Base-by-base conservation (phyloP, 305 asterid species). In the Fraxinus platypoda region DNA sequence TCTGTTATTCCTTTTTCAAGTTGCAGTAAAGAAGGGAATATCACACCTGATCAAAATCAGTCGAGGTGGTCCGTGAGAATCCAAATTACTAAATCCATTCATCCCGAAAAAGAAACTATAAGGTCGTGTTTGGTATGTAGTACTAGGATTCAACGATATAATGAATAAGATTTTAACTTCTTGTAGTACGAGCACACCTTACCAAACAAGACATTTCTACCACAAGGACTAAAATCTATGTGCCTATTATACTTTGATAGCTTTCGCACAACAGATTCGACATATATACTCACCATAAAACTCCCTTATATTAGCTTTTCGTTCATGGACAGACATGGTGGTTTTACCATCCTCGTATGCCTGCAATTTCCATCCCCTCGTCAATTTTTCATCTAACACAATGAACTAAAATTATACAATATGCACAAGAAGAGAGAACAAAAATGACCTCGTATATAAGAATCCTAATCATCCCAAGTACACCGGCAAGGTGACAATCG, bases 1-100 rank as follows among this genome's bases (percentile, higher is more conserved):
- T 94, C 98, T 9, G 90, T 92, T 33, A 95, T 87, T 78, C 98
- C 98, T 78, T 86, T 87, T 38, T 91, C 91, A 83, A 95, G 97
- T 89, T 91, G 98, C 88, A 92, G 81, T 72, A 95, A 75, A 57
- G 98, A 95, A n/a, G 99, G 99, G 82, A 93, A 94, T 85, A 95
- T 94, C 74, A 94, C 89, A 30, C 97, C 99, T 94, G 84, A 21
- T 75, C 84, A 72, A 70, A 1, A 8, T 64, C 73, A 64, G 34
- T 64, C 8, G 35, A 25, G 73, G 35, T 59, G 30, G 25, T 8
- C 15, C 30, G 1, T 21, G 3, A 26, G 74, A 23, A 66, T 66
- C 35, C 17, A 66, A 9, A 26, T 66, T 66, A 4, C 74, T 25
- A 66, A 66, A 66, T 66, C 35, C 74, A 66, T 66, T 11, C 74